Evolutionary conservation across 2,329 filamentous ascomycete species (phyloP).

Genomic region (Fusarium anguioides): DNA sequence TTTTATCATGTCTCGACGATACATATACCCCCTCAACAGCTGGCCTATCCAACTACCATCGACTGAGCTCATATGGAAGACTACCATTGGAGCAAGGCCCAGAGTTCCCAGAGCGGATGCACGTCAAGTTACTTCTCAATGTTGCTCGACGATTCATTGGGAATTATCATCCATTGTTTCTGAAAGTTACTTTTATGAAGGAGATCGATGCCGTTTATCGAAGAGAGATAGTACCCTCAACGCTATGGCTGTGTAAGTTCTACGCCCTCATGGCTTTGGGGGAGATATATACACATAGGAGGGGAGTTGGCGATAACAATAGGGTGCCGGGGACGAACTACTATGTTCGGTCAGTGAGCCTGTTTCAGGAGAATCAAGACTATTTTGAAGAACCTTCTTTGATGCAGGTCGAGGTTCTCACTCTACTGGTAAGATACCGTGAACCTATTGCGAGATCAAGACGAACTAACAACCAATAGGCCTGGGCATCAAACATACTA

Average conservation of each 20-base stretch:
- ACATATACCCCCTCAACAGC: conserved; percentile 44
- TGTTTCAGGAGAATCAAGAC: conserved; percentile 51
- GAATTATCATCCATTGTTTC: conserved; percentile 49
- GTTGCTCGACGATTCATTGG: conserved; percentile 47
- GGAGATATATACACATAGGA: conserved; percentile 56
- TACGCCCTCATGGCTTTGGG: conserved; percentile 58
- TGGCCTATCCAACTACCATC: conserved; percentile 44
- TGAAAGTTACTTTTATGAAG: conserved; percentile 52
- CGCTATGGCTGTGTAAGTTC: conserved; percentile 55
- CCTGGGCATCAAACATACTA: conserved; percentile 50
- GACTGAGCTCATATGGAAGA: conserved; percentile 9
- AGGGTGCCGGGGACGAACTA: conserved; percentile 57
- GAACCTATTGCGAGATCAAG: fast-evolving
- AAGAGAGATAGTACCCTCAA: conserved; percentile 45
- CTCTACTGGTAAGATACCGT: conserved; percentile 29
- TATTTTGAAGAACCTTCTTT: conserved; percentile 56
- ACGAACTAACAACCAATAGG: conserved; percentile 5
- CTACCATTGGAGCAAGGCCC: conserved; percentile 6
- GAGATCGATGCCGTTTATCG: conserved; percentile 52
- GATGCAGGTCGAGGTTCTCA: conserved; percentile 56
- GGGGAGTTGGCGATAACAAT: conserved; percentile 41
- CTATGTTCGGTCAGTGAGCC: conserved; percentile 53
- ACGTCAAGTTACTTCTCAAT: conserved; percentile 46
- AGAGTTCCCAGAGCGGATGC: conserved; percentile 44
- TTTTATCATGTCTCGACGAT: conserved; percentile 46